Percentiles rank a stretch among this genome's conserved stretches.
These are phyloP conservation scores for Coemansia sp. DNA, from an alignment of 192 early-diverging fungal genomes.

Conservation along the genomic window DNA sequence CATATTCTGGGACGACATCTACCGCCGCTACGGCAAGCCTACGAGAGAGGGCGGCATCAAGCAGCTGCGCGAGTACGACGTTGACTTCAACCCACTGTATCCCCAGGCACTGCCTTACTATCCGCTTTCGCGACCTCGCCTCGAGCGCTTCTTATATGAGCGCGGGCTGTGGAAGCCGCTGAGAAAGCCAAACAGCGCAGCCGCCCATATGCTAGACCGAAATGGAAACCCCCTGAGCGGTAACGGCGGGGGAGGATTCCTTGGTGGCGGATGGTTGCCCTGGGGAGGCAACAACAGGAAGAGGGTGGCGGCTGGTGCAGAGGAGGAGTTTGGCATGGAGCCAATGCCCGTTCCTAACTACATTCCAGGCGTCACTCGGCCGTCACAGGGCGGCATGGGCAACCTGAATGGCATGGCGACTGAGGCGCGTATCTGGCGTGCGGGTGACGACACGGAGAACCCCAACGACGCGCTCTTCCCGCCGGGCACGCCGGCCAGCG, in stretches of 20 bases:
- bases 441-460: conserved; percentile 9
- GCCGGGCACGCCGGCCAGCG: conserved; percentile 21
- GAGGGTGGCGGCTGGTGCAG: neutral
- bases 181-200: too few species aligned
- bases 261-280: neutral
- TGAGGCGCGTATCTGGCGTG: conserved; percentile 24
- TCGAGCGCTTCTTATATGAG: conserved; percentile 57
- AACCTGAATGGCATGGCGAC: neutral
- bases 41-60: conserved; percentile 14
- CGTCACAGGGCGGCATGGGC: neutral
- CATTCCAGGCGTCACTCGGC: conserved; percentile 7
- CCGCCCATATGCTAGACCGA: too few species aligned
- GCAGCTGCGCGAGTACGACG: conserved; percentile 33
- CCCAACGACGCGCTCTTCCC: conserved; percentile 4
- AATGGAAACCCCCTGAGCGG: neutral
- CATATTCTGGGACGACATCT: conserved; percentile 67
- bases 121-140: conserved; percentile 52
- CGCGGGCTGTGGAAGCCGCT: conserved; percentile 45
- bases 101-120: conserved; percentile 57
- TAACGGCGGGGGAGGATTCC: neutral
- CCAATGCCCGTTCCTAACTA: conserved; percentile 28
- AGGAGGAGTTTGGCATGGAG: conserved; percentile 24
- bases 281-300: neutral
- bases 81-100: conserved; percentile 63
- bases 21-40: conserved; percentile 51